Percentiles rank a stretch among this genome's conserved stretches.
phyloP scores from a whole-genome alignment of 768 basidiomycete species.

The Auricularia sp. region DNA sequence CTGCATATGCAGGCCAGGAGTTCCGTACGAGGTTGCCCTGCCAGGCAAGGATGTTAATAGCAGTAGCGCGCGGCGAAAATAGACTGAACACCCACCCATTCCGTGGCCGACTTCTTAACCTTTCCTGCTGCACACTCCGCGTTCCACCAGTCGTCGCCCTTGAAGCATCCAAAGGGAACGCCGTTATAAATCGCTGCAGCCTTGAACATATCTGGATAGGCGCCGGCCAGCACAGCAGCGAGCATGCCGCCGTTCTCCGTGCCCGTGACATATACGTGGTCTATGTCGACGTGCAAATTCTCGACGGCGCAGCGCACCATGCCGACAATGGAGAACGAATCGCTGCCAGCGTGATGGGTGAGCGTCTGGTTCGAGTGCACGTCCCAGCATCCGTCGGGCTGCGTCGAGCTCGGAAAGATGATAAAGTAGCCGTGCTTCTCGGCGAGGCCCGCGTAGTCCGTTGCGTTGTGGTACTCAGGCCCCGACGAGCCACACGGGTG shows the following conservation, averaged over 20 bases:
- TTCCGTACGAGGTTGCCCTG: constrained; percentile 33
- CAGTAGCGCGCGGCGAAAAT: background rate
- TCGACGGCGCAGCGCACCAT: background rate
- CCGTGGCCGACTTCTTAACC: constrained; percentile 32
- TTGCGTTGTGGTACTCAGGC: background rate
- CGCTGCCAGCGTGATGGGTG: background rate
- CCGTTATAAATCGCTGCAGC: constrained; percentile 44
- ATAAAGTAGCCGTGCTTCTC: background rate
- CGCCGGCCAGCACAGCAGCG: constrained; percentile 33
- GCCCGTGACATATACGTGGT: background rate
- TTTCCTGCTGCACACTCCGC: constrained; percentile 35
- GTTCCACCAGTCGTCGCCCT: constrained; percentile 33
- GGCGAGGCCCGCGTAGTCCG: background rate
- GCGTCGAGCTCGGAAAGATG: background rate
- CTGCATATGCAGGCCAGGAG: constrained; percentile 47
- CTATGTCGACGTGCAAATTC: background rate
- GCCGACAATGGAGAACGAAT: background rate
- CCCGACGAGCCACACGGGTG: background rate
- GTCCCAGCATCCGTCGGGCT: background rate
- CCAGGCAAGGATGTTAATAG: background rate
- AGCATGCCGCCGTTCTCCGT: background rate
- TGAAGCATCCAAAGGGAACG: constrained; percentile 47
- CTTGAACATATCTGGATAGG: constrained; percentile 44
- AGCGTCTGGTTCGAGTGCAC: background rate
- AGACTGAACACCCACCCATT: constrained; percentile 23